Percentiles rank a stretch among this genome's conserved stretches.
These are phyloP conservation scores for Paspalum notatum DNA, from an alignment of 176 grass and related monocot genomes.

Conservation along the genomic window DNA sequence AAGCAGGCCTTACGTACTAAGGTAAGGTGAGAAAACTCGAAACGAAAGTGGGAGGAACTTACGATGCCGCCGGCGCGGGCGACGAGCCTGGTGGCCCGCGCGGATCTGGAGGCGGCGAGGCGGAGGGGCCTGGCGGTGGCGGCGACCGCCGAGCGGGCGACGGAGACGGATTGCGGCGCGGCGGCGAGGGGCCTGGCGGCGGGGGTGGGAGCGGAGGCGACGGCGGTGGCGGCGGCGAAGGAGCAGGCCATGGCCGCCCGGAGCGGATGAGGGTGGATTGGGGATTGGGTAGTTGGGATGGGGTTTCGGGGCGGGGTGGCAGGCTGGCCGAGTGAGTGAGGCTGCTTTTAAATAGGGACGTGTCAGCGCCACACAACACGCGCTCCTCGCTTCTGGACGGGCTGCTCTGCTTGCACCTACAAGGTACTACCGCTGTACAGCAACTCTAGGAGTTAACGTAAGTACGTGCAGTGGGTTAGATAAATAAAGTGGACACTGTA, in stretches of 20 bases:
- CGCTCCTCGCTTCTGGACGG: not conserved
- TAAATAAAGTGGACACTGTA: too few relatives aligned
- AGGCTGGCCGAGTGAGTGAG: not conserved
- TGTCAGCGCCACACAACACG: slow-evolving; percentile 6
- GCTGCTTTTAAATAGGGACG: slow-evolving; percentile 26
- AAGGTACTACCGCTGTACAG: too few relatives aligned
- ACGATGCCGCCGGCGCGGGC: slow-evolving; percentile 56
- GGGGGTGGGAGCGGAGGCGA: slow-evolving; percentile 16
- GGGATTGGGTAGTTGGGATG: not conserved
- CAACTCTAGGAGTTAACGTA: too few relatives aligned
- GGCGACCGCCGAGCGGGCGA: slow-evolving; percentile 23
- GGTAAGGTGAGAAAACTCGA: not conserved
- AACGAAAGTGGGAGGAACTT: not conserved
- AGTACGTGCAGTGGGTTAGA: too few relatives aligned
- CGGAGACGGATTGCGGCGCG: slow-evolving; percentile 39
- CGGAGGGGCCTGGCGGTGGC: slow-evolving; percentile 35
- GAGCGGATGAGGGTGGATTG: slow-evolving; percentile 45
- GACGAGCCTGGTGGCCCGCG: slow-evolving; percentile 50
- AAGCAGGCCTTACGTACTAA: not conserved
- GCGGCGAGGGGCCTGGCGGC: slow-evolving; percentile 31
- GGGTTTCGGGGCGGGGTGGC: not conserved
- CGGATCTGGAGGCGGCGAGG: slow-evolving; percentile 45
- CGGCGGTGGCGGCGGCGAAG: slow-evolving; percentile 53
- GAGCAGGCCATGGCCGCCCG: slow-evolving; percentile 63
- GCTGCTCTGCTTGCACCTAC: too few relatives aligned